These are phyloP conservation scores for Aureobasidium musti DNA, from an alignment of 2,329 filamentous ascomycete species.

Conservation along the genomic window DNA sequence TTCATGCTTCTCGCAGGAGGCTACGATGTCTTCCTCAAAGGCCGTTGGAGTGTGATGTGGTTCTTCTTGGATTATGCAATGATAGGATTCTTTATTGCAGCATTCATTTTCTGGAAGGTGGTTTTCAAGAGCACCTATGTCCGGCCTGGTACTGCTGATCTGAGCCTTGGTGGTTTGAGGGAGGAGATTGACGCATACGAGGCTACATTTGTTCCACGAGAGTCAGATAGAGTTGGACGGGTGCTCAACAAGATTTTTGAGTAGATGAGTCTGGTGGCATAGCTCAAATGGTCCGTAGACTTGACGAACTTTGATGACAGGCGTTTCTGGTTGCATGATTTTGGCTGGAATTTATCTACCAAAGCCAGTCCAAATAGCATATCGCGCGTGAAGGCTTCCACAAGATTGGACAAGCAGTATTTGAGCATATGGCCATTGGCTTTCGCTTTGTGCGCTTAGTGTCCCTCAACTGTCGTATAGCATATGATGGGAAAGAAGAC, in stretches of 20 bases:
- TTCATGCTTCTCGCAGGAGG: conserved; percentile 53
- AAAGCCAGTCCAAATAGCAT: too few species aligned
- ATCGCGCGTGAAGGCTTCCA: too few species aligned
- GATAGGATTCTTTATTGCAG: conserved; percentile 14
- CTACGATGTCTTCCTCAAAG: conserved; percentile 44
- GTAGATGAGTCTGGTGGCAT: background rate
- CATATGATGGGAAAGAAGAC: too few species aligned
- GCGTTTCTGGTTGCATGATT: background rate
- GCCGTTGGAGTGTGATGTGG: conserved; percentile 23
- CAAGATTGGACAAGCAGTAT: too few species aligned
- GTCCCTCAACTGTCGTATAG: too few species aligned
- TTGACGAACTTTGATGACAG: too few species aligned
- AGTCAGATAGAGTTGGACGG: background rate
- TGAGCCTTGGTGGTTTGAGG: conserved; percentile 29
- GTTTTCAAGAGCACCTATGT: conserved; percentile 24
- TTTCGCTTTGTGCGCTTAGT: too few species aligned
- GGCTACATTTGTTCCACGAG: background rate
- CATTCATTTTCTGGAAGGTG: conserved; percentile 19
- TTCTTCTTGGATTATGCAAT: conserved; percentile 19
- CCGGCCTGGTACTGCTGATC: conserved; percentile 29
- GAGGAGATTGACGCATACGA: conserved; percentile 32
- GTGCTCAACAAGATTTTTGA: conserved; percentile 10
- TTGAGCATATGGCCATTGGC: too few species aligned
- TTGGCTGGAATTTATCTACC: background rate
- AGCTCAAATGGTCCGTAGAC: background rate